Evolutionary conservation across 2,329 filamentous ascomycete species (phyloP).

Genomic region (Myriosclerotinia duriaeana): DNA sequence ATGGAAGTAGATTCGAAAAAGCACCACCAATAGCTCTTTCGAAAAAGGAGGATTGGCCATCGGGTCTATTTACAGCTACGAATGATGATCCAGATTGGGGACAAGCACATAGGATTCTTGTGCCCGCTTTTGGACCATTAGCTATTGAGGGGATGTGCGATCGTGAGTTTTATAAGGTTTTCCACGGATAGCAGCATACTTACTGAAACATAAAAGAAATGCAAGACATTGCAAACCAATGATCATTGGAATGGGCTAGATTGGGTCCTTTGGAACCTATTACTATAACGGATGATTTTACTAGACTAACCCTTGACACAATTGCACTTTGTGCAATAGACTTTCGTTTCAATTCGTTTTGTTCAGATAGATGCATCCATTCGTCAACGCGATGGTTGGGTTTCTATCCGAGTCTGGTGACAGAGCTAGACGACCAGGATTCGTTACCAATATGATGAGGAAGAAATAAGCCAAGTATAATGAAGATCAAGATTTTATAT

Average conservation of each 20-base stretch:
- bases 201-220: constrained; percentile 47
- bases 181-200: background rate
- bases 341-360: constrained; percentile 71
- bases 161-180: constrained; percentile 2
- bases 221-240: constrained; percentile 64
- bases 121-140: constrained; percentile 65
- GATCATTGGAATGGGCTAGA: constrained; percentile 66
- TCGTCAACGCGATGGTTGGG: constrained; percentile 65
- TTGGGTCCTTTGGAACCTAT: constrained; percentile 58
- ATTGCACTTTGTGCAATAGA: constrained; percentile 58
- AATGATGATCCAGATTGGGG: constrained; percentile 57
- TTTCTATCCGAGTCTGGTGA: constrained; percentile 58
- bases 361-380: constrained; percentile 67
- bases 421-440: constrained; percentile 49
- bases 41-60: constrained; percentile 20
- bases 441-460: constrained; percentile 51
- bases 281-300: constrained; percentile 64
- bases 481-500: constrained; percentile 55
- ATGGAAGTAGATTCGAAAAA: constrained; percentile 17
- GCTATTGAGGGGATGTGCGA: constrained; percentile 66
- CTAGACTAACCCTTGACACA: constrained; percentile 69
- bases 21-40: constrained; percentile 23
- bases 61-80: constrained; percentile 28
- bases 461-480: constrained; percentile 48
- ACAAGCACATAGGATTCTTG: constrained; percentile 62